phyloP scores from a whole-genome alignment of 352 stramenopile genomes.

The Elongisporangium prolatum region DNA sequence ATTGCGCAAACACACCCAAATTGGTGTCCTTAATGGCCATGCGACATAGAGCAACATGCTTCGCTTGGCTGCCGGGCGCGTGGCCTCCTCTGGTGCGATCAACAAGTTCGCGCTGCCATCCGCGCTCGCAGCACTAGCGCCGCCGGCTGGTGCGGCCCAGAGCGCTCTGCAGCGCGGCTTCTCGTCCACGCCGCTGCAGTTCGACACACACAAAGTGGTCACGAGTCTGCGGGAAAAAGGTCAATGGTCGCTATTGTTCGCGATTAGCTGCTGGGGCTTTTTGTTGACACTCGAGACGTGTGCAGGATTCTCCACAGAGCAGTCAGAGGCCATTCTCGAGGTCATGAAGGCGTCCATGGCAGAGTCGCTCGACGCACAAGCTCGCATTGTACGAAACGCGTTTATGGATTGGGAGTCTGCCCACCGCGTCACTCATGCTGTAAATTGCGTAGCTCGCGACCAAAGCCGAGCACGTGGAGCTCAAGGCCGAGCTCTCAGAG shows the following conservation, averaged over 20 bases:
- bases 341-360: constrained; percentile 82
- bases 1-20: background rate
- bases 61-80: background rate
- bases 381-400: constrained; percentile 59
- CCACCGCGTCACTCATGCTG: background rate
- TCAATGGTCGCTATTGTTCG: constrained; percentile 10
- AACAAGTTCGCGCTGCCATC: no score
- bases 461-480: constrained; percentile 83
- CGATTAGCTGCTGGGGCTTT: background rate
- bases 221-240: constrained; percentile 70
- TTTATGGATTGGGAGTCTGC: background rate
- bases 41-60: constrained; percentile 2
- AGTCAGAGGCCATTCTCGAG: constrained; percentile 76
- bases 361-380: constrained; percentile 68
- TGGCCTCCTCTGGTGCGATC: background rate
- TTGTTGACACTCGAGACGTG: background rate
- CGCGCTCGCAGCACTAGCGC: background rate
- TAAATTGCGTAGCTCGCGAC: constrained; percentile 83
- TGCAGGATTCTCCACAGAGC: constrained; percentile 63
- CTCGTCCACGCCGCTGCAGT: constrained; percentile 15
- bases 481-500: constrained; percentile 83
- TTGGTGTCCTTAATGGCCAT: background rate
- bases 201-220: constrained; percentile 68
- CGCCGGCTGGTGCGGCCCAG: background rate
- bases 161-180: constrained; percentile 3